Conservation (phyloP, 2,329 filamentous ascomycete genomes). For the Alternaria novae-zelandiae region DNA sequence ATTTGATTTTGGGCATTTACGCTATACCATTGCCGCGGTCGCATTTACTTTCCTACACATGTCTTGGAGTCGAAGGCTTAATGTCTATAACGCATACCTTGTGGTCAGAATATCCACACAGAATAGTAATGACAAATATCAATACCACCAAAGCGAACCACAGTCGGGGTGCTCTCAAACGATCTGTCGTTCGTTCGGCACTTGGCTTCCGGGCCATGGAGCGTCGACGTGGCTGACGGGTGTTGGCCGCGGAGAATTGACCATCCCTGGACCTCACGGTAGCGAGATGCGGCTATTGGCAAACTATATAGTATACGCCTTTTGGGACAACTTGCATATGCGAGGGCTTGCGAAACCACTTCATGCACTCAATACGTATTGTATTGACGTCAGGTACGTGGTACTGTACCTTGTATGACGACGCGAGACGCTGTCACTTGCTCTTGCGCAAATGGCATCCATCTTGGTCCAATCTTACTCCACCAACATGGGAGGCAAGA, state of each 20-base stretch:
- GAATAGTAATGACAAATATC: constrained; percentile 9
- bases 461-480: background rate
- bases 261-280: background rate
- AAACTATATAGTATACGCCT: background rate
- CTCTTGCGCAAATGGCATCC: background rate
- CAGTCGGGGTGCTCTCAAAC: background rate
- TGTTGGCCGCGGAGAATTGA: constrained; percentile 1
- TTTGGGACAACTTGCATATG: background rate
- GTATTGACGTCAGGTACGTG: background rate
- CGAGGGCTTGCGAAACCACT: background rate
- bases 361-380: background rate
- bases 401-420: background rate
- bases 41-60: constrained; percentile 5
- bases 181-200: background rate
- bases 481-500: background rate
- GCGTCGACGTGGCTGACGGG: constrained; percentile 7
- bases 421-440: background rate
- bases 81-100: constrained; percentile 11
- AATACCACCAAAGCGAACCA: background rate
- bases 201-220: background rate
- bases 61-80: constrained; percentile 1
- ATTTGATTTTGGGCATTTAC: constrained; percentile 16
- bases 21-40: constrained; percentile 23
- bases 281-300: background rate
- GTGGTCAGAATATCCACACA: constrained; percentile 3